Evolutionary conservation across 2,329 filamentous ascomycete genomes (phyloP).

Genomic region (Fusarium keratoplasticum): DNA sequence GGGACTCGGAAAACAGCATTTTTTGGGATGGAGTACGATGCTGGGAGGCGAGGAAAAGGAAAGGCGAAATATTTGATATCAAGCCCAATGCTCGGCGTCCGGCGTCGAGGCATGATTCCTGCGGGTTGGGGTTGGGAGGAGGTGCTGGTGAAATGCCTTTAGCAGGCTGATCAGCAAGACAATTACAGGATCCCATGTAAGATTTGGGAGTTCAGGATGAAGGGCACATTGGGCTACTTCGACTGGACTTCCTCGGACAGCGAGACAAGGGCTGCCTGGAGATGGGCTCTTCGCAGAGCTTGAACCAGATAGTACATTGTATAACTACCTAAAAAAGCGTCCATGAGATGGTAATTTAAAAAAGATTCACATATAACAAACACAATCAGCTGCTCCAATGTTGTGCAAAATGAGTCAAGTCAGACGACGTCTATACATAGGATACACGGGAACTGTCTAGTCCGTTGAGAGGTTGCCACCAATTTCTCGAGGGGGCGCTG

Average conservation of each 20-base stretch:
- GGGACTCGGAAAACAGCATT: slow-evolving; percentile 34
- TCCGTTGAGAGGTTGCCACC: slow-evolving; percentile 39
- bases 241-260: slow-evolving; percentile 17
- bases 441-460: slow-evolving; percentile 50
- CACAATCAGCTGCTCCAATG: neutral
- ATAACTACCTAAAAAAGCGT: slow-evolving; percentile 36
- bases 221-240: slow-evolving; percentile 14
- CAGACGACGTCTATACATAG: slow-evolving; percentile 51
- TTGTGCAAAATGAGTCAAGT: slow-evolving; percentile 46
- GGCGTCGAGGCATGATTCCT: slow-evolving; percentile 44
- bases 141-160: slow-evolving; percentile 23
- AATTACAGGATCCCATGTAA: slow-evolving; percentile 25
- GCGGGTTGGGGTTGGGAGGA: slow-evolving; percentile 18
- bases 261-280: slow-evolving; percentile 25
- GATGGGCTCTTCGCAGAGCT: slow-evolving; percentile 17
- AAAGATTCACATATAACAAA: slow-evolving; percentile 32
- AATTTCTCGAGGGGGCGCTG: slow-evolving; percentile 33
- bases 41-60: slow-evolving; percentile 36
- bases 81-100: slow-evolving; percentile 43
- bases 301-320: slow-evolving; percentile 34
- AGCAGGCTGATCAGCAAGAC: slow-evolving; percentile 29
- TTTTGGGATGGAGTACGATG: slow-evolving; percentile 39
- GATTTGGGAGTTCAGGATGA: slow-evolving; percentile 17
- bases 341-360: slow-evolving; percentile 37
- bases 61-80: slow-evolving; percentile 38